A percentile compares a stretch with the other conserved stretches of the same genome.
These are phyloP conservation scores for Taphrina flavorubra DNA, from an alignment of 1,139 yeast species.

Conservation along the genomic window DNA sequence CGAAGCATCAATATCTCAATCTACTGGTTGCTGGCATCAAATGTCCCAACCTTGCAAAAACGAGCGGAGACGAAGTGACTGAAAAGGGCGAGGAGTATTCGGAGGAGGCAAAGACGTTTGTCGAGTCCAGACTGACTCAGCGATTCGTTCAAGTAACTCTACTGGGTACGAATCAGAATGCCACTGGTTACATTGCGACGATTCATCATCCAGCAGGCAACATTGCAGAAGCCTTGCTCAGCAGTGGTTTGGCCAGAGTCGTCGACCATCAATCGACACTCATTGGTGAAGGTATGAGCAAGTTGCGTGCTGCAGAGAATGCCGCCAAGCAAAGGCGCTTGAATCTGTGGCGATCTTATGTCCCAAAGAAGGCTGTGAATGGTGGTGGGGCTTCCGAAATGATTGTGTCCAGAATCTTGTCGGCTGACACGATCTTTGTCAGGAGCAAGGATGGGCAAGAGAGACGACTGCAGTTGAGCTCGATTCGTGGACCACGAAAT, in stretches of 20 bases:
- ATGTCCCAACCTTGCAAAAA: constrained; percentile 69
- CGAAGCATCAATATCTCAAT: constrained; percentile 58
- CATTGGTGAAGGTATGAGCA: constrained; percentile 69
- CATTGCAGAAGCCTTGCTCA: constrained; percentile 70
- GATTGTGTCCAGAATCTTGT: constrained; percentile 64
- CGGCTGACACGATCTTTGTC: constrained; percentile 63
- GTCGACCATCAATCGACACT: constrained; percentile 83
- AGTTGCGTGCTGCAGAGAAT: constrained; percentile 69
- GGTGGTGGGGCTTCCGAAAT: constrained; percentile 58
- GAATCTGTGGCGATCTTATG: constrained; percentile 65
- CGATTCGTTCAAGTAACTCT: constrained; percentile 65
- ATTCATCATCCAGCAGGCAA: constrained; percentile 75
- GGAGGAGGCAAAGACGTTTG: constrained; percentile 68
- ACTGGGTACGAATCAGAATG: constrained; percentile 66
- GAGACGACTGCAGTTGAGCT: constrained; percentile 48
- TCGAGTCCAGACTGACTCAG: constrained; percentile 70
- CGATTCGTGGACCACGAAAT: constrained; percentile 57
- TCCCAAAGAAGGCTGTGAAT: constrained; percentile 48
- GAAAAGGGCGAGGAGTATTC: constrained; percentile 59
- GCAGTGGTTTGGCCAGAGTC: constrained; percentile 73
- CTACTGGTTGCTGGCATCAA: constrained; percentile 75
- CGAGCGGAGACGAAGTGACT: constrained; percentile 48
- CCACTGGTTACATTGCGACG: constrained; percentile 59
- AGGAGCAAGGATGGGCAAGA: constrained; percentile 42
- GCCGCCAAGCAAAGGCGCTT: constrained; percentile 65